phyloP scores from a whole-genome alignment of 2,329 filamentous ascomycete genomes.

The Hypoxylon rubiginosum region DNA sequence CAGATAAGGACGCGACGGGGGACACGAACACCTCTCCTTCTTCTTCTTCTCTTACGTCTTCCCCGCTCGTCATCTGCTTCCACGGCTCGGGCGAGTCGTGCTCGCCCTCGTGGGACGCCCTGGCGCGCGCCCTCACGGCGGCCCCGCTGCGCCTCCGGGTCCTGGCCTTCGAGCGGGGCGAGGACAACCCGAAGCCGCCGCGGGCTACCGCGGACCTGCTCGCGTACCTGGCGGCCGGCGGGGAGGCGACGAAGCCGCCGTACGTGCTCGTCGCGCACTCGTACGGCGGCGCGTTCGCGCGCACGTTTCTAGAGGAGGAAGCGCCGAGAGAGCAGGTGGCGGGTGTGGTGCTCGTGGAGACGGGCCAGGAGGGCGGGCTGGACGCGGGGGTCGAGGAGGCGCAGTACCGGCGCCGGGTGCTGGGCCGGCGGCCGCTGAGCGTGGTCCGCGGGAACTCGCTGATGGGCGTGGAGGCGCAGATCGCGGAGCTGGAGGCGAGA shows the following conservation, averaged over 20 bases:
- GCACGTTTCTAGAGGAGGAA: constrained; percentile 44
- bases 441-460: constrained; percentile 48
- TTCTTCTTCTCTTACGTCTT: no score
- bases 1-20: not conserved
- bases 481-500: constrained; percentile 27
- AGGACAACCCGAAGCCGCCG: constrained; percentile 25
- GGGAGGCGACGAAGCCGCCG: constrained; percentile 29
- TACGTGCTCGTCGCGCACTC: constrained; percentile 50
- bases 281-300: constrained; percentile 50
- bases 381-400: constrained; percentile 38
- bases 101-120: constrained; percentile 45
- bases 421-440: constrained; percentile 45
- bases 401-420: constrained; percentile 38
- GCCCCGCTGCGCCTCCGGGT: constrained; percentile 39
- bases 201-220: constrained; percentile 40
- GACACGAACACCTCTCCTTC: no score
- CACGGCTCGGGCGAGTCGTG: constrained; percentile 50
- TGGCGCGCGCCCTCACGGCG: constrained; percentile 34
- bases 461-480: constrained; percentile 38
- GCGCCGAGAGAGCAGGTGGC: no score
- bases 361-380: constrained; percentile 50
- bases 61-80: constrained; percentile 50
- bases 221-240: constrained; percentile 25
- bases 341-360: constrained; percentile 50
- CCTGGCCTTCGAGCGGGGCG: constrained; percentile 45